Evolutionary conservation across 164 flowering plant species (phyloP), one percentile per base, ranked within the genome.

Genomic region (Akebia trifoliata): DNA sequence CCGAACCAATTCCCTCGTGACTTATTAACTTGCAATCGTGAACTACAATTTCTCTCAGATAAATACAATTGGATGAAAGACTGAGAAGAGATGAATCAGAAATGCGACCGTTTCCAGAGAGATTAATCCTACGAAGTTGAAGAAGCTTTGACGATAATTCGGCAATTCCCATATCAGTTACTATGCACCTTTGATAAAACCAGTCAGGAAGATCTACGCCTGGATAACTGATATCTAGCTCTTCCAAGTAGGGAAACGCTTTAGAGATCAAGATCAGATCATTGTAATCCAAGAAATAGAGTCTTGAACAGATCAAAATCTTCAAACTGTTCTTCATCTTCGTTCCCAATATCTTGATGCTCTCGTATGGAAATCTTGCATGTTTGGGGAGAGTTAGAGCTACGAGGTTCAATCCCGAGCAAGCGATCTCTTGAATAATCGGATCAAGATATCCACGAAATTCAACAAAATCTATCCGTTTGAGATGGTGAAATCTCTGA

Each of bases 171-270:
- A 40, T 45, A 72, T 85, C 86, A 6, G 73, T 68, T 0, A 85
- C 73, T 3, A 17, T 2, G 14, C 10, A 8, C 3, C 43, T 39
- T 39, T 39, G 43, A n/a, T n/a, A n/a, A n/a, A n/a, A n/a, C n/a
- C n/a, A n/a, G 8, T n/a, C n/a, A n/a, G 10, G 9, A 7, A 4
- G 47, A 2, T 25, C 55, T 3, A 32, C 8, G 26, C 50, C 64
- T 1, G 79, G 83, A 50, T 63, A 73, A 54, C 83, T 74, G n/a
- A 85, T 69, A 50, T 85, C 83, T 11, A 85, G 66, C 22, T 72
- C 81, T 58, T 78, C 81, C 54, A 85, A 69, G 53, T 14, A 32
- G 3, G 81, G 79, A 14, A 81, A 66, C 2, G 65, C 68, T 17
- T 56, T 30, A 6, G 76, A 72, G 1, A 81, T 74, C 50, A 26